Evolutionary conservation across 768 basidiomycete genomes (phyloP).

Genomic region (Trametes cubensis): DNA sequence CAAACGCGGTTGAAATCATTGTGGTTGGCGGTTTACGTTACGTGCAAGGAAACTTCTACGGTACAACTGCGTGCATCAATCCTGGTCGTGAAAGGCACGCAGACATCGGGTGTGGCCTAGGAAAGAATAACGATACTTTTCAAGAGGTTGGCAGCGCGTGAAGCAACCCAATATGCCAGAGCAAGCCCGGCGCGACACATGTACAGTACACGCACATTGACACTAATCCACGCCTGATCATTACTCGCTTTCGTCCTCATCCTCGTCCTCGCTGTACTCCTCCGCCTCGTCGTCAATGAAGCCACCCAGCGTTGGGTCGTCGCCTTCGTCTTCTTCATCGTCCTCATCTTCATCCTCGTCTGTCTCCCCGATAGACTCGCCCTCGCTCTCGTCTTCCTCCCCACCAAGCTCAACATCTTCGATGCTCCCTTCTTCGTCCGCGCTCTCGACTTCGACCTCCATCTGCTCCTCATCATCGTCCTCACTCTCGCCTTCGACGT

Average conservation of each 20-base stretch:
- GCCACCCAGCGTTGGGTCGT: constrained; percentile 53
- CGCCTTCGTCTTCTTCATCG: constrained; percentile 45
- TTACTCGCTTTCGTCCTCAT: constrained; percentile 43
- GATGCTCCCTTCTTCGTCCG: constrained; percentile 71
- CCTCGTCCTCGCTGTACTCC: constrained; percentile 48
- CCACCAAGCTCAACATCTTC: constrained; percentile 79
- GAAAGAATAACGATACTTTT: constrained; percentile 20
- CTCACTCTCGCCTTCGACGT: constrained; percentile 82
- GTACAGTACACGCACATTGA: background rate
- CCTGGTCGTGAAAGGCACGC: too few relatives aligned
- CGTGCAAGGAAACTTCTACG: too few relatives aligned
- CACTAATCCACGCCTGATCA: background rate
- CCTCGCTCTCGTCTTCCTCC: constrained; percentile 51
- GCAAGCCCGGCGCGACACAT: background rate
- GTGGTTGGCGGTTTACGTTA: too few relatives aligned
- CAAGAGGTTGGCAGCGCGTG: background rate
- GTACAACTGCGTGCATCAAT: too few relatives aligned
- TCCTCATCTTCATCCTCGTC: constrained; percentile 58
- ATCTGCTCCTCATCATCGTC: constrained; percentile 60
- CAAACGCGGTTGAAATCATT: background rate
- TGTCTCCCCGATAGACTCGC: constrained; percentile 46
- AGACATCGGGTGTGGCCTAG: background rate
- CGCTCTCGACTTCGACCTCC: constrained; percentile 64
- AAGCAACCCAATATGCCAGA: background rate
- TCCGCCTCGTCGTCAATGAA: constrained; percentile 68